A percentile compares a stretch with the other conserved stretches of the same genome.
phyloP scores from a whole-genome alignment of 179 eudicot genomes.

The Amaranthus tricolor region DNA sequence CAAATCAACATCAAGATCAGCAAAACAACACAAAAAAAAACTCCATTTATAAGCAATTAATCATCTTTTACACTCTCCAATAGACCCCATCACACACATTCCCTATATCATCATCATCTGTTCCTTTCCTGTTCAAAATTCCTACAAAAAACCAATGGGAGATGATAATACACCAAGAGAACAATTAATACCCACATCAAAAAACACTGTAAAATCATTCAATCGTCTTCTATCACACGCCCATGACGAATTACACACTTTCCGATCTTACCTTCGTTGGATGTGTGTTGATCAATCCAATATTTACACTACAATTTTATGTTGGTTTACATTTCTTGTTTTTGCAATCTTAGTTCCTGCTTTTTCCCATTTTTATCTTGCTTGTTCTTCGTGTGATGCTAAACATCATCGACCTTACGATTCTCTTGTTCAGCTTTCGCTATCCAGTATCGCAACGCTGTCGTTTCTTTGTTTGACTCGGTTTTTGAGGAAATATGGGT shows the following conservation, averaged over 20 bases:
- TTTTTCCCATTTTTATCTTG: conserved; percentile 62
- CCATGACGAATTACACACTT: conserved; percentile 51
- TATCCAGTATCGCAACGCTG: conserved; percentile 58
- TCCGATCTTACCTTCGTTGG: conserved; percentile 69
- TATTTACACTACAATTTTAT: conserved; percentile 34
- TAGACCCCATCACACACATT: no score
- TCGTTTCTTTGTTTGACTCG: conserved; percentile 65
- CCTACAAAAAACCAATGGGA: conserved; percentile 10
- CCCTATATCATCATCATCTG: no score
- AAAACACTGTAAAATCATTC: conserved; percentile 23
- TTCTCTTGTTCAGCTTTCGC: conserved; percentile 63
- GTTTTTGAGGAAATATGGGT: conserved; percentile 57
- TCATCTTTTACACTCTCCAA: no score
- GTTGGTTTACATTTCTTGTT: conserved; percentile 57
- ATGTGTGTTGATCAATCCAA: conserved; percentile 82
- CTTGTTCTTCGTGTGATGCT: conserved; percentile 61
- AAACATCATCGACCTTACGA: conserved; percentile 63
- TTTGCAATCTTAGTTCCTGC: conserved; percentile 59
- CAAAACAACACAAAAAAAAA: no score
- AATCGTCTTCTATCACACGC: conserved; percentile 43
- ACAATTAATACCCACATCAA: conserved; percentile 10
- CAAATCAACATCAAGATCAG: no score
- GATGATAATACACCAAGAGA: conserved; percentile 25
- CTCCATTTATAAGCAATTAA: no score
- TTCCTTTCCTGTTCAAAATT: no score